These are phyloP conservation scores for Yamadazyma sp. DNA, from an alignment of 805 yeast species.

Conservation along the genomic window DNA sequence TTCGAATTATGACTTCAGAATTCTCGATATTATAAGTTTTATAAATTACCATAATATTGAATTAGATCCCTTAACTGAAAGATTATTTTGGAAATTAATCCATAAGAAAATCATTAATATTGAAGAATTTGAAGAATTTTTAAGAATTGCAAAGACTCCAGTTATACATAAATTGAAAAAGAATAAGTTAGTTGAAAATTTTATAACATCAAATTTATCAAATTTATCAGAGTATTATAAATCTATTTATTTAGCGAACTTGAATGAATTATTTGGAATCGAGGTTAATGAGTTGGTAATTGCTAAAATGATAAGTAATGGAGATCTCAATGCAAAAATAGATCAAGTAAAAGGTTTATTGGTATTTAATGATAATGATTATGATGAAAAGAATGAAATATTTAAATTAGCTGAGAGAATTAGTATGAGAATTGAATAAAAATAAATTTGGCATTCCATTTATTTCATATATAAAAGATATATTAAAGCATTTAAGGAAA, in stretches of 20 bases:
- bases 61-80: slow-evolving; percentile 4
- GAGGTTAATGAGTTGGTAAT: slow-evolving; percentile 25
- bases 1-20: slow-evolving; percentile 33
- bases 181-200: slow-evolving; percentile 17
- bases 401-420: slow-evolving; percentile 3
- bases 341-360: slow-evolving; percentile 30
- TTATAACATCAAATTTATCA: slow-evolving; percentile 30
- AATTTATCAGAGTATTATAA: slow-evolving; percentile 28
- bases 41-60: slow-evolving; percentile 1
- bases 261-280: slow-evolving; percentile 11
- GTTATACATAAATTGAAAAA: slow-evolving; percentile 11
- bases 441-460: too few species aligned
- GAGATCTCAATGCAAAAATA: slow-evolving; percentile 32
- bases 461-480: too few species aligned
- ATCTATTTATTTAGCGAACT: slow-evolving; percentile 21
- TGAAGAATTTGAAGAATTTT: background rate
- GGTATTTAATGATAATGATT: slow-evolving; percentile 16
- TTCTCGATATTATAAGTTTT: slow-evolving; percentile 19
- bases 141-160: background rate
- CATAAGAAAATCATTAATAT: slow-evolving; percentile 1
- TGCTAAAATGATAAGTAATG: slow-evolving; percentile 30
- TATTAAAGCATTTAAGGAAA: too few species aligned
- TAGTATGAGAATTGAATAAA: background rate
- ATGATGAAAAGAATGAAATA: slow-evolving; percentile 9
- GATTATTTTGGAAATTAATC: slow-evolving; percentile 4